Evolutionary conservation across 208 protist genomes (phyloP), one percentile per base, ranked within the genome.

Genomic region (Leishmania guyanensis): DNA sequence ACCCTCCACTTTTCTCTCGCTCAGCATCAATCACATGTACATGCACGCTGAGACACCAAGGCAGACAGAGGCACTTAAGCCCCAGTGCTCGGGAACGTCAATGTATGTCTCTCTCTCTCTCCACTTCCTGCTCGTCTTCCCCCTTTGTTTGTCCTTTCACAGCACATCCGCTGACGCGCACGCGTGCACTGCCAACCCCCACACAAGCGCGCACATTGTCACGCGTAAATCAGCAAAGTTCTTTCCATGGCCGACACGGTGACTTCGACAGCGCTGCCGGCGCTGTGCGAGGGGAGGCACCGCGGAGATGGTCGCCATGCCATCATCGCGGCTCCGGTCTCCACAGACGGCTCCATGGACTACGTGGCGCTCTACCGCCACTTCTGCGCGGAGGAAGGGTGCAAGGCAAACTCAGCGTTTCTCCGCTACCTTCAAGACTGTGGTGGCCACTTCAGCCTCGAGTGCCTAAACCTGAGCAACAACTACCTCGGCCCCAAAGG

Each of bases 401-500:
- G 95, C 80, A 85, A 88, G 36, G 86, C 89, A 9, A 98, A 98
- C 85, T 96, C 93, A 0, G 93, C 95, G 14, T 82, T 98, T 33
- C 77, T 97, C 22, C 80, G 82, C 20, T 92, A 92, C 79, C 93
- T 96, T 20, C 81, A 92, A 70, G 75, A 79, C 64, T 66, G 75
- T 56, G 78, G 75, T 36, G 79, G 76, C 17, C 73, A 88, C 69
- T 77, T 84, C 72, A 78, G 69, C 33, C 71, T 88, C 5, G 82
- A 94, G 70, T 86, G 87, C 16, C 76, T 98, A 9, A 77, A 85
- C 39, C 85, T 98, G 8, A 70, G 85, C 22, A 87, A 88, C 81
- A 97, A 97, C 88, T 98, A 98, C 69, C 85, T 98, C n/a, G 96
- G 96, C 29, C 84, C 94, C 8, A 95, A 94, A 10, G 96, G 96